Conservation (phyloP, 371 early-diverging fungal genomes). For the Mortierella sp. region DNA sequence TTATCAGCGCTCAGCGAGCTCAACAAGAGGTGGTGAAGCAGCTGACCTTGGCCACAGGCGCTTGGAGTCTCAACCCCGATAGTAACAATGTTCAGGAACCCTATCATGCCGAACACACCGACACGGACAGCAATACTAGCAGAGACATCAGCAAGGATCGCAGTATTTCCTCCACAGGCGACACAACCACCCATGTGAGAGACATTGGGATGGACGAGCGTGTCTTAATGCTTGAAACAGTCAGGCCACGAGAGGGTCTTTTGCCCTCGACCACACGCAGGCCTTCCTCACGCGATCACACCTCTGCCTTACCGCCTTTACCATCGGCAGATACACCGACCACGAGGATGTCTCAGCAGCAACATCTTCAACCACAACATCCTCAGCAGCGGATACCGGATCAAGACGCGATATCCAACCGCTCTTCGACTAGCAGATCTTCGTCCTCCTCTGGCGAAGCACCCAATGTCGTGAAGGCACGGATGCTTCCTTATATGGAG, state of each 20-base stretch:
- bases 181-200: constrained; percentile 8
- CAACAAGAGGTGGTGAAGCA: constrained; percentile 22
- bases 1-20: constrained; percentile 17
- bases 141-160: constrained; percentile 4
- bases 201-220: constrained; percentile 4
- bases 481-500: constrained; percentile 24
- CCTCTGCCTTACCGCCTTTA: not conserved
- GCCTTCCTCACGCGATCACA: not conserved
- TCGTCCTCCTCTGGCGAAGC: not conserved
- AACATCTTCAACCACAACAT: constrained; percentile 8
- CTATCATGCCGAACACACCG: not conserved
- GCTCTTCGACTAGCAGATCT: not conserved
- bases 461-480: constrained; percentile 6
- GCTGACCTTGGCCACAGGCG: constrained; percentile 14
- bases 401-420: not conserved
- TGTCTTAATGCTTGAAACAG: not conserved
- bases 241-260: not conserved
- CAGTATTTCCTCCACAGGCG: constrained; percentile 11
- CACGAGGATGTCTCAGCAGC: constrained; percentile 5
- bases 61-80: constrained; percentile 7
- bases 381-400: constrained; percentile 12
- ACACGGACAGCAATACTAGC: not conserved
- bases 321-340: constrained; percentile 10
- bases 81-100: constrained; percentile 2
- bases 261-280: not conserved